These are phyloP conservation scores for Rhodotorula babjevae DNA, from an alignment of 768 basidiomycete genomes.

Conservation along the genomic window DNA sequence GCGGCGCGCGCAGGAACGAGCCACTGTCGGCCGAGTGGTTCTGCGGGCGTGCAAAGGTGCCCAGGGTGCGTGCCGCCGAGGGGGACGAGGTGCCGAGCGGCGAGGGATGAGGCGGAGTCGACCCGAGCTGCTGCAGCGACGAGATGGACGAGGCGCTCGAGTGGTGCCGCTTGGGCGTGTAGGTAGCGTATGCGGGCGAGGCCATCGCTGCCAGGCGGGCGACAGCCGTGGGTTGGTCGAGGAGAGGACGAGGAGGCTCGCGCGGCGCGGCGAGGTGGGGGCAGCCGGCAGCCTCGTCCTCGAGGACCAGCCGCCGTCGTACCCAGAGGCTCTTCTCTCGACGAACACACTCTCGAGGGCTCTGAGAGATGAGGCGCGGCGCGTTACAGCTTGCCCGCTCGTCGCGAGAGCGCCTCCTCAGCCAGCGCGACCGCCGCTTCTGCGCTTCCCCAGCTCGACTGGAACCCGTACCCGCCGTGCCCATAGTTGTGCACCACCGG, in stretches of 20 bases:
- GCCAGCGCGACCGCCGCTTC: constrained; percentile 52
- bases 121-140: neutral
- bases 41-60: neutral
- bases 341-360: too few species aligned
- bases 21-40: neutral
- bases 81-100: neutral
- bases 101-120: neutral
- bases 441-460: constrained; percentile 65
- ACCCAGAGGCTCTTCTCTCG: too few species aligned
- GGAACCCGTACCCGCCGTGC: constrained; percentile 64
- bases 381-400: constrained; percentile 5
- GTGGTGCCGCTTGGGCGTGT: constrained; percentile 21
- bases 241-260: neutral
- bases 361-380: neutral
- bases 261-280: neutral
- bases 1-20: neutral
- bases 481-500: constrained; percentile 65
- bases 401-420: neutral
- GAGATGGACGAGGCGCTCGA: constrained; percentile 13
- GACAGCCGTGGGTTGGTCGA: neutral
- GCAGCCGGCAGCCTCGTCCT: neutral
- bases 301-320: neutral
- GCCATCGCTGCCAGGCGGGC: neutral
- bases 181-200: constrained; percentile 10
- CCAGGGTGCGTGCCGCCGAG: neutral